phyloP scores from a whole-genome alignment of 2,329 filamentous ascomycete species.

The Ophiostoma quercus region DNA sequence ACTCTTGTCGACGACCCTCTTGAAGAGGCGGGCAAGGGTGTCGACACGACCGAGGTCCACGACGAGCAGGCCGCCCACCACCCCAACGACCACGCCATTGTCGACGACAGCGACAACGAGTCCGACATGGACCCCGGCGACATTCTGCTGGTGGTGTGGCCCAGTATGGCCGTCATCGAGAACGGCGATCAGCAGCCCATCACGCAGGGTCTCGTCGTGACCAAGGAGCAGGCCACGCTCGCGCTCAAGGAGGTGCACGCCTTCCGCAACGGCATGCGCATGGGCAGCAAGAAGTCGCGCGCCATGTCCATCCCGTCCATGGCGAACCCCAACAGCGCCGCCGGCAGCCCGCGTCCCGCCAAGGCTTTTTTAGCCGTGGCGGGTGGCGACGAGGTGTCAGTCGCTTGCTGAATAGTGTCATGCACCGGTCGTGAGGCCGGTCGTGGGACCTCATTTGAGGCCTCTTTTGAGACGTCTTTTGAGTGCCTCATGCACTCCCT shows the following conservation, averaged over 20 bases:
- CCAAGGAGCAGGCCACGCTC: slow-evolving; percentile 33
- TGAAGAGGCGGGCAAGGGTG: neutral
- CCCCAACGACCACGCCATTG: slow-evolving; percentile 17
- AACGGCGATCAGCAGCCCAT: slow-evolving; percentile 34
- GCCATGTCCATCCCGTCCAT: slow-evolving; percentile 26
- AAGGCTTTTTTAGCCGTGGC: slow-evolving; percentile 25
- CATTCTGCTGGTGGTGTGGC: slow-evolving; percentile 36
- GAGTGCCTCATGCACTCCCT: neutral
- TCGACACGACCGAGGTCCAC: neutral
- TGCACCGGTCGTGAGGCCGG: neutral
- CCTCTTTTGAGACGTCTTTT: neutral
- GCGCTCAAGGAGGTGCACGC: slow-evolving; percentile 24
- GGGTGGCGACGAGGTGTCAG: slow-evolving; percentile 22
- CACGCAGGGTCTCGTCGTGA: slow-evolving; percentile 35
- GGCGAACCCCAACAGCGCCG: neutral
- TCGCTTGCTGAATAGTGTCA: slow-evolving; percentile 18
- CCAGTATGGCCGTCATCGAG: slow-evolving; percentile 35
- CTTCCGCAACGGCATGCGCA: slow-evolving; percentile 3
- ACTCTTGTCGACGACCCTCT: slow-evolving; percentile 5
- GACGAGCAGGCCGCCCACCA: neutral
- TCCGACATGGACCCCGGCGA: slow-evolving; percentile 33
- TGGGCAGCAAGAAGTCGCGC: slow-evolving; percentile 23
- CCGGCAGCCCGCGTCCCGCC: slow-evolving; percentile 18
- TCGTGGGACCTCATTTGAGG: neutral
- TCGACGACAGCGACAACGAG: slow-evolving; percentile 15